These are phyloP conservation scores for Aspergillus thermomutatus DNA, from an alignment of 2,329 filamentous ascomycete species.

Conservation along the genomic window DNA sequence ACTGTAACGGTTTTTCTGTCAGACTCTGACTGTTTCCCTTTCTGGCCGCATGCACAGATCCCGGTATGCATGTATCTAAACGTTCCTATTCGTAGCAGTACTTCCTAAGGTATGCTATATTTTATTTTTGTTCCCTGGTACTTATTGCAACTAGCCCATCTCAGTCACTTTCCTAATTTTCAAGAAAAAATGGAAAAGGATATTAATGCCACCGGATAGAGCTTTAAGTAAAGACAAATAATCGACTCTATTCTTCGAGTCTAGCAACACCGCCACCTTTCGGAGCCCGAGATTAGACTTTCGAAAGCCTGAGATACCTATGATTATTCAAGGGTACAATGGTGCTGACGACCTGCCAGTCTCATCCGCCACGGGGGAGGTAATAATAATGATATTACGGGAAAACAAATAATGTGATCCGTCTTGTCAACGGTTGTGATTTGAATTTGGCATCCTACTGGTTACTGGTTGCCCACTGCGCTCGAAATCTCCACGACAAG, in stretches of 20 bases:
- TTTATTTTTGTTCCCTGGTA: neutral
- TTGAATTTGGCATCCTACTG: neutral
- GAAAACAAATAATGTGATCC: conserved; percentile 5
- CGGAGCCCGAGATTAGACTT: neutral
- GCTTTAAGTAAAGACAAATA: too few relatives aligned
- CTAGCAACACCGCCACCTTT: neutral
- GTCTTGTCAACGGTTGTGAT: conserved; percentile 7
- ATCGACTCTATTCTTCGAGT: neutral
- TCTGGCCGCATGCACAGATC: conserved; percentile 19
- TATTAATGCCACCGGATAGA: too few relatives aligned
- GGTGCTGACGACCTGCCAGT: neutral
- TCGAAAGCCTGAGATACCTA: too few relatives aligned
- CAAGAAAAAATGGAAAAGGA: neutral
- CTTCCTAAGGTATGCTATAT: neutral
- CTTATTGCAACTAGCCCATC: too few relatives aligned
- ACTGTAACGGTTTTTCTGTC: neutral
- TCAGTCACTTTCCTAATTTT: neutral
- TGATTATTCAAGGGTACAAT: neutral
- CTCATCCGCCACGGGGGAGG: neutral
- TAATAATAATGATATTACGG: conserved; percentile 1
- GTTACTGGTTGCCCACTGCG: neutral
- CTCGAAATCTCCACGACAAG: conserved; percentile 1
- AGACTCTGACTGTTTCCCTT: conserved; percentile 18
- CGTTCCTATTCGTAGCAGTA: neutral
- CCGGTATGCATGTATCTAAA: conserved; percentile 9